These are phyloP conservation scores for Huntiella savannae DNA, from an alignment of 2,329 filamentous ascomycete species.

Conservation along the genomic window DNA sequence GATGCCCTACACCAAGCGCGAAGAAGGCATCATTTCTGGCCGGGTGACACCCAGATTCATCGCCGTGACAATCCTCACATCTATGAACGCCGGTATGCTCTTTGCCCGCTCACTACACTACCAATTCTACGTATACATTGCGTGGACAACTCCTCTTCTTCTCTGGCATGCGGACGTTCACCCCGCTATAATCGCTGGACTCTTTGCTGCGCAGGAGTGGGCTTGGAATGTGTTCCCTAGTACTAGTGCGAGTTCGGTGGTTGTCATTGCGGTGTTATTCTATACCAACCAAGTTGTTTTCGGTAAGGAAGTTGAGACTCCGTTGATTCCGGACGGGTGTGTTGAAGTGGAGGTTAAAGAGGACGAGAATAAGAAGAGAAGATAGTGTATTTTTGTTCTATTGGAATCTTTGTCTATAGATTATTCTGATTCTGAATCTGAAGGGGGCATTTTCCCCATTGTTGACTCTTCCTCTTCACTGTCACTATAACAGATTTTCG, in stretches of 20 bases:
- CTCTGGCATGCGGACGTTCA: slow-evolving; percentile 61
- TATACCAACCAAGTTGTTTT: slow-evolving; percentile 26
- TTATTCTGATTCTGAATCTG: slow-evolving; percentile 53
- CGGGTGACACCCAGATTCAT: slow-evolving; percentile 53
- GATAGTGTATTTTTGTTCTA: slow-evolving; percentile 6
- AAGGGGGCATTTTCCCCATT: slow-evolving; percentile 70
- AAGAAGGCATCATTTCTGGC: slow-evolving; percentile 36
- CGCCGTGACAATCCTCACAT: slow-evolving; percentile 56
- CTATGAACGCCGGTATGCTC: slow-evolving; percentile 61
- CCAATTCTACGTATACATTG: slow-evolving; percentile 85
- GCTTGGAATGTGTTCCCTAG: slow-evolving; percentile 93
- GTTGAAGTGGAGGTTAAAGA: slow-evolving; percentile 14
- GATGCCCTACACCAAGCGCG: slow-evolving; percentile 27
- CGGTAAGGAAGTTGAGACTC: slow-evolving; percentile 5
- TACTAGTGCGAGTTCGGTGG: slow-evolving; percentile 31
- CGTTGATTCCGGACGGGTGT: slow-evolving; percentile 12
- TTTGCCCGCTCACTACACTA: slow-evolving; percentile 83
- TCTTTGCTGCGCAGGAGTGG: slow-evolving; percentile 73
- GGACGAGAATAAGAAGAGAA: slow-evolving; percentile 16
- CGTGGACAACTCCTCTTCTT: slow-evolving; percentile 74
- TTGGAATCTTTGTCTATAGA: slow-evolving; percentile 10
- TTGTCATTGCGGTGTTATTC: slow-evolving; percentile 53
- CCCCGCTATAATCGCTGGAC: slow-evolving; percentile 42
- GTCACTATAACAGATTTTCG: slow-evolving; percentile 21
- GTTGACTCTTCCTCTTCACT: slow-evolving; percentile 49